Evolutionary conservation across 768 basidiomycete species (phyloP).

Genomic region (Podaxis rugospora): DNA sequence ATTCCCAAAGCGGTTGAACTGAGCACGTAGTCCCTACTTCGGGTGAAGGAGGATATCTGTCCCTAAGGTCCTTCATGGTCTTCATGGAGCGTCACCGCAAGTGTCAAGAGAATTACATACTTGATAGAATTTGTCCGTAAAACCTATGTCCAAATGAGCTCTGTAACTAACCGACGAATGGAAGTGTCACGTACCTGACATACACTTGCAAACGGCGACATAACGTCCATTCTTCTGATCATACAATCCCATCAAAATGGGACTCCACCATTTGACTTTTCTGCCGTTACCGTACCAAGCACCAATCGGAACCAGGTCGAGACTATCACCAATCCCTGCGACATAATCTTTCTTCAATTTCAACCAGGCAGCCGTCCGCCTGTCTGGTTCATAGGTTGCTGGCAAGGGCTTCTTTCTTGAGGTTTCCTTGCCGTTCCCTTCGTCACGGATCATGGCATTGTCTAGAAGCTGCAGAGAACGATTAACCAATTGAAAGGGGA

Average conservation of each 20-base stretch:
- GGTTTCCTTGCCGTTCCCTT: slow-evolving; percentile 26
- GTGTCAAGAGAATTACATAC: slow-evolving; percentile 26
- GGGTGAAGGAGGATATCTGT: slow-evolving; percentile 57
- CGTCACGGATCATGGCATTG: slow-evolving; percentile 29
- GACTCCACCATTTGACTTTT: slow-evolving; percentile 91
- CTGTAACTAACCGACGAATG: neutral
- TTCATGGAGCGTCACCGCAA: neutral
- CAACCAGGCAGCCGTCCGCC: slow-evolving; percentile 82
- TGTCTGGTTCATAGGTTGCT: slow-evolving; percentile 89
- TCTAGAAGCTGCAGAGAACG: slow-evolving; percentile 55
- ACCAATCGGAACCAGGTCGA: slow-evolving; percentile 68
- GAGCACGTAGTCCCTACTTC: slow-evolving; percentile 38
- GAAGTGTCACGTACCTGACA: slow-evolving; percentile 55
- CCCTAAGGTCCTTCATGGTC: slow-evolving; percentile 48
- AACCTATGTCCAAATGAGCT: slow-evolving; percentile 42
- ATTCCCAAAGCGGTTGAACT: slow-evolving; percentile 48
- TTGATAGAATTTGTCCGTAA: slow-evolving; percentile 81
- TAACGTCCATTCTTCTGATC: slow-evolving; percentile 56
- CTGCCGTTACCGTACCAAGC: slow-evolving; percentile 91
- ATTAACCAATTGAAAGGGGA: neutral
- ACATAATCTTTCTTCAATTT: slow-evolving; percentile 95
- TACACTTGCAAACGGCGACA: slow-evolving; percentile 86
- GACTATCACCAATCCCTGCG: slow-evolving; percentile 68
- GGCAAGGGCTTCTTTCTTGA: slow-evolving; percentile 62
- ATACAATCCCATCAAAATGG: slow-evolving; percentile 76